Evolutionary conservation across 1,139 yeast genomes (phyloP).

Genomic region (Lodderomyces margitis): DNA sequence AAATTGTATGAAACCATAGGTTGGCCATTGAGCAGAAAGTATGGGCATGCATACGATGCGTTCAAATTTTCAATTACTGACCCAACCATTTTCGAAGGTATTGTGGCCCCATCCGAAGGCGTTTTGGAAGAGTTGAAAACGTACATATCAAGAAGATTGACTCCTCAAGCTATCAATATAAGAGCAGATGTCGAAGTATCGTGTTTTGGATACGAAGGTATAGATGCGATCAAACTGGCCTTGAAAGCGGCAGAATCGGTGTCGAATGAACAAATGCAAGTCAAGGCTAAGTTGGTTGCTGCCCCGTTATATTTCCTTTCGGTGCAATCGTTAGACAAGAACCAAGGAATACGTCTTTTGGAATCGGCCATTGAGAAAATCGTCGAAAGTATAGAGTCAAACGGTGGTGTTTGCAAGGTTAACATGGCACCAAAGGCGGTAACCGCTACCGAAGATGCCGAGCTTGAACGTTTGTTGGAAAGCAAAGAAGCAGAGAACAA

Average conservation of each 20-base stretch:
- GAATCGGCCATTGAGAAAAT: slow-evolving; percentile 79
- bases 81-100: slow-evolving; percentile 79
- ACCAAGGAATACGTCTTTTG: slow-evolving; percentile 77
- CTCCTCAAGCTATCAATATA: slow-evolving; percentile 97
- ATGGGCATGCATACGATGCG: slow-evolving; percentile 97
- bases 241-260: slow-evolving; percentile 82
- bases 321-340: slow-evolving; percentile 89
- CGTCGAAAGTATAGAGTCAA: slow-evolving; percentile 61
- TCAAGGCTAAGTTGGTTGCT: slow-evolving; percentile 93
- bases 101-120: slow-evolving; percentile 69
- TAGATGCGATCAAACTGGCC: slow-evolving; percentile 92
- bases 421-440: slow-evolving; percentile 99
- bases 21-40: slow-evolving; percentile 96
- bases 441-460: slow-evolving; percentile 97
- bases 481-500: slow-evolving; percentile 50
- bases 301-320: slow-evolving; percentile 96
- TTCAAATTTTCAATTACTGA: slow-evolving; percentile 95
- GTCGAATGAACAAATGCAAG: slow-evolving; percentile 79
- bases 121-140: slow-evolving; percentile 77
- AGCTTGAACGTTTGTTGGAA: slow-evolving; percentile 85
- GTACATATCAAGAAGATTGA: slow-evolving; percentile 88
- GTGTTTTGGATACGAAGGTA: slow-evolving; percentile 96
- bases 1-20: slow-evolving; percentile 84
- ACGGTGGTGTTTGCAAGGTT: slow-evolving; percentile 86
- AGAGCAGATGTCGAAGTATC: slow-evolving; percentile 98